phyloP scores from a whole-genome alignment of 2,329 filamentous ascomycete species.

The Pezicula carpinea region DNA sequence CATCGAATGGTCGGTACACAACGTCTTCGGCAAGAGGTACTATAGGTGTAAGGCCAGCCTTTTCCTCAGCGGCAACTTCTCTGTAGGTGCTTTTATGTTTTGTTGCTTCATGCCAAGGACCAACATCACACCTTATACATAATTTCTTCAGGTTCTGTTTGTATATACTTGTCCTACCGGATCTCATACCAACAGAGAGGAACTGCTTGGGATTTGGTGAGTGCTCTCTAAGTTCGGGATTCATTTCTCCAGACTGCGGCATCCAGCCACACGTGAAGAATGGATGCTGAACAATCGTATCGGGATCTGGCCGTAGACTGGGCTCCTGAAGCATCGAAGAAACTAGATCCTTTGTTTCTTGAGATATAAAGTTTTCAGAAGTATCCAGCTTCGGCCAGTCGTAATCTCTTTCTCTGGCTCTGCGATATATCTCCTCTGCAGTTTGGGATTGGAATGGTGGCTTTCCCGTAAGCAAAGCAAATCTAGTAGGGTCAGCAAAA shows the following conservation, averaged over 20 bases:
- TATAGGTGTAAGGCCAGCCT: constrained; percentile 57
- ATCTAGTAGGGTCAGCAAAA: constrained; percentile 46
- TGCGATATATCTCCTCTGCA: constrained; percentile 78
- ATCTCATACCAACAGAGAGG: constrained; percentile 38
- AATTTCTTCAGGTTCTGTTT: constrained; percentile 50
- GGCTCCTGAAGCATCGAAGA: constrained; percentile 72
- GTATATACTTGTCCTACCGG: constrained; percentile 33
- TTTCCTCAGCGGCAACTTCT: constrained; percentile 64
- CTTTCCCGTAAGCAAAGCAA: constrained; percentile 93
- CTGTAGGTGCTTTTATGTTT: constrained; percentile 50
- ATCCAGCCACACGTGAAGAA: constrained; percentile 78
- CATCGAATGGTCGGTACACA: constrained; percentile 61
- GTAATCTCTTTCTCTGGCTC: constrained; percentile 67
- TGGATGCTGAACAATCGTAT: constrained; percentile 71
- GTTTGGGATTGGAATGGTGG: constrained; percentile 93
- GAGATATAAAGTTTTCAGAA: constrained; percentile 65
- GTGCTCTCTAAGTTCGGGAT: constrained; percentile 49
- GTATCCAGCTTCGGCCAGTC: constrained; percentile 69
- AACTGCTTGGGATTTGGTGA: constrained; percentile 56
- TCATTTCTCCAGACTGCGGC: constrained; percentile 57
- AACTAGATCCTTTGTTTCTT: constrained; percentile 74
- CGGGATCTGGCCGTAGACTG: constrained; percentile 68
- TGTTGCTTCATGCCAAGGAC: constrained; percentile 45
- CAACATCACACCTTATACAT: constrained; percentile 54
- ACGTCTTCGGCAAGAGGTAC: constrained; percentile 58